phyloP scores from a whole-genome alignment of 1,284 basidiomycete species.

The Blastosporella zonata region DNA sequence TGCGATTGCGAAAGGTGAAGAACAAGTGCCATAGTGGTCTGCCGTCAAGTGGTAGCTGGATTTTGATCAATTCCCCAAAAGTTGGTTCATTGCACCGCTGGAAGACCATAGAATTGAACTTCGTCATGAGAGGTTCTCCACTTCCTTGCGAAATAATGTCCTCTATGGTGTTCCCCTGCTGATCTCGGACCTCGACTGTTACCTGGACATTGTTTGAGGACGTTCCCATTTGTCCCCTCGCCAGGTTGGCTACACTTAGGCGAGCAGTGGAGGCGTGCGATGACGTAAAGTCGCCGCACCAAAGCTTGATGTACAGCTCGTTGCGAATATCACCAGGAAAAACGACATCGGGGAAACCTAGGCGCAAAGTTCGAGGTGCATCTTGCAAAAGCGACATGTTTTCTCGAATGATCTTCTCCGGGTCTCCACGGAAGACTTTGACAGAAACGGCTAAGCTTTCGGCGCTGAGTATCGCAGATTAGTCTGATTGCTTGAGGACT shows the following conservation, averaged over 20 bases:
- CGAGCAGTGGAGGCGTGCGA: slow-evolving; percentile 49
- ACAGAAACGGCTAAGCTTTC: slow-evolving; percentile 87
- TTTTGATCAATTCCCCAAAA: slow-evolving; percentile 91
- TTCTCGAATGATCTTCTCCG: slow-evolving; percentile 73
- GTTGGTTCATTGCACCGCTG: slow-evolving; percentile 83
- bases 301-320: slow-evolving; percentile 93
- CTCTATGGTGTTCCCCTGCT: slow-evolving; percentile 72
- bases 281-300: slow-evolving; percentile 81
- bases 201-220: slow-evolving; percentile 82
- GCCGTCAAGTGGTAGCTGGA: slow-evolving; percentile 70
- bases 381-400: slow-evolving; percentile 87
- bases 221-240: slow-evolving; percentile 52
- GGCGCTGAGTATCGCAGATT: slow-evolving; percentile 46
- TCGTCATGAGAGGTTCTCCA: slow-evolving; percentile 77
- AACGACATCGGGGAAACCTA: slow-evolving; percentile 97
- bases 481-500: neutral
- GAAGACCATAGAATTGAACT: slow-evolving; percentile 91
- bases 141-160: slow-evolving; percentile 80
- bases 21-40: slow-evolving; percentile 88
- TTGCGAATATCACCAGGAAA: slow-evolving; percentile 92
- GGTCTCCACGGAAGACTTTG: slow-evolving; percentile 85
- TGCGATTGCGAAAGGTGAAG: slow-evolving; percentile 89
- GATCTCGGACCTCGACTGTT: slow-evolving; percentile 82
- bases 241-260: slow-evolving; percentile 61
- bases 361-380: slow-evolving; percentile 77